Conservation (phyloP, 257 asterid genomes). For the Solanum paucissectum region DNA sequence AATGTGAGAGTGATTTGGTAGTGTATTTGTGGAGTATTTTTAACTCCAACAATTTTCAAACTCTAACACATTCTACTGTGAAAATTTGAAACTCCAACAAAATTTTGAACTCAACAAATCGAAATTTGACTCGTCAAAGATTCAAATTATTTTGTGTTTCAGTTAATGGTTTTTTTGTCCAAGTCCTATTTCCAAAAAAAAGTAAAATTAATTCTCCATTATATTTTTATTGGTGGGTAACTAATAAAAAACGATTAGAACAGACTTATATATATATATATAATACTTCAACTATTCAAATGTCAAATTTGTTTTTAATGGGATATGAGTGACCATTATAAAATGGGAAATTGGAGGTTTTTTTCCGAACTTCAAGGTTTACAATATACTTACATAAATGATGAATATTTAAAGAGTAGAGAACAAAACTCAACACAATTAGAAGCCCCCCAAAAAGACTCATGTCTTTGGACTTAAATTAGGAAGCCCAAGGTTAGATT, state of each 20-base stretch:
- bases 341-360: neutral
- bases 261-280: no score
- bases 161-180: neutral
- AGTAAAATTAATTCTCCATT: neutral
- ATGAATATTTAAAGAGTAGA: neutral
- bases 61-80: neutral
- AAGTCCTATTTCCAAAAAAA: neutral
- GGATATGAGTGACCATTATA: neutral
- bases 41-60: neutral
- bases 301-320: neutral
- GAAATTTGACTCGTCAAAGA: neutral
- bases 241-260: neutral
- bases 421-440: neutral
- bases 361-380: neutral
- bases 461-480: neutral
- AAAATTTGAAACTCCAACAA: neutral
- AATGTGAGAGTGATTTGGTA: neutral
- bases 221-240: neutral
- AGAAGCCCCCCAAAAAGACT: neutral
- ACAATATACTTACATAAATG: neutral
- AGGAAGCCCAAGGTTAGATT: neutral
- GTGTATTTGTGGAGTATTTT: neutral
- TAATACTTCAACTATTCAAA: neutral
- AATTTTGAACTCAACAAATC: neutral
- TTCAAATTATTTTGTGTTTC: neutral